Evolutionary conservation across 129 eudicot species (phyloP), one percentile per base, ranked within the genome.

Genomic region (Cynara cardunculus): DNA sequence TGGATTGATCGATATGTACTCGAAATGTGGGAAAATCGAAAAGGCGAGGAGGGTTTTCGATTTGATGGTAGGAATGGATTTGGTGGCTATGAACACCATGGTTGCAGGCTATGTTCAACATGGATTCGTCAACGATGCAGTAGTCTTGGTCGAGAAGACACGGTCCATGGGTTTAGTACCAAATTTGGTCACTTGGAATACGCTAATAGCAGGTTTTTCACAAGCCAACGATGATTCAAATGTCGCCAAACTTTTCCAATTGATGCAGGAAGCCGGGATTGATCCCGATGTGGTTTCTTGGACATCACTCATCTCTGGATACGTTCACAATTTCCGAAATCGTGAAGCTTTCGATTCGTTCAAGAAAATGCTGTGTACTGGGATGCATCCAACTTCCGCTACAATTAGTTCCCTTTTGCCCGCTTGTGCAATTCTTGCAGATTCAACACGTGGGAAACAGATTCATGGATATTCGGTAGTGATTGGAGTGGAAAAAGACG

Each of bases 201-300:
- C 93, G 1, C 79, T 94, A 73, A 87, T 91, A 39, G 74, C 91
- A 2, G 98, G 93, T 22, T 94, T 91, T 85, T 86, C 97, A 19
- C 91, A 84, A 85, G 93, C 89, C 2, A 83, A 85, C 35, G 90
- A 91, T 83, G 83, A 76, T 72, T 46, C 72, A 27, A 88, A 78
- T 83, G 97, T 91, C 11, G 10, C 73, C 19, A 77, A 86, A 69
- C 82, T 87, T 35, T 82, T 94, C 30, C 67, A 66, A 9, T 18
- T 44, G 12, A 90, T 94, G 97, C 84, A 69, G 7, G 83, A 34
- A 56, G 49, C 69, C 39, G 87, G 88, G 67, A 62, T 89, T 71
- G 81, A 86, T 75, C 97, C 95, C 27, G 97, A 94, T 80, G 94
- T 89, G 16, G 89, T 93, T 73, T 91, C 98, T 27, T 93, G 97